Base-by-base conservation (phyloP, 1,284 basidiomycete species). In the Tilletia caries region DNA sequence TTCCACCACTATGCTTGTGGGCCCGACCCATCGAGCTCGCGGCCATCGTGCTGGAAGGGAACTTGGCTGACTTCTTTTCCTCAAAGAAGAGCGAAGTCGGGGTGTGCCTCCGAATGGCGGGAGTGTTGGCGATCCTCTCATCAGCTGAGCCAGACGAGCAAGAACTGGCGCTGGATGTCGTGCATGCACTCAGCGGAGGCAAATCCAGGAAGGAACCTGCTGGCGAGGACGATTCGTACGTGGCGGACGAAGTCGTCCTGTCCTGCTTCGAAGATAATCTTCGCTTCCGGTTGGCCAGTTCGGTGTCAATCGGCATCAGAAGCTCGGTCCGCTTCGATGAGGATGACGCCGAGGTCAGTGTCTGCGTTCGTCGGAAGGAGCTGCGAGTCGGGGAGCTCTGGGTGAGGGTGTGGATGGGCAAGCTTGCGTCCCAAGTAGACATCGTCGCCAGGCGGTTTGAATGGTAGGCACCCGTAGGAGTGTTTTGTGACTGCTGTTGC, bases 241-340 rank as follows among this genome's bases (percentile, higher is more conserved):
- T 34, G 20, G 32, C 5, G 3, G 13, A 33, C 8, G 58, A 6
- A 13, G 58, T 13, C 10, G 27, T 25, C 15, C 32, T 27, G 33
- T 1, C 20, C 20, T n/a, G 48, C 20, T 20, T 25, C 29, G 58
- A 62, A 20, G 8, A 12, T 10, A 29, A 15, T 8, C 15, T 33
- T 29, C 52, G 52, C 18, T 15, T 29, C 12, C 29, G 23, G 4
- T 62, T 62, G 10, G 58, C 58, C 32, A 62, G 29, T 15, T 20
- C 58, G 15, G 58, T 62, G 58, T 62, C 58, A 29, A 62, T 62
- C 18, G 58, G 58, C 13, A 27, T 27, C 18, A 62, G 34, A 18
- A 33, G 18, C 32, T 62, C 58, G 3, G 12, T 37, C 13, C 58
- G 29, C 32, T 34, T 62, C 6, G 32, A 41, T 1, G 37, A 41